phyloP scores from a whole-genome alignment of 2,329 filamentous ascomycete genomes.

The Microdochium nivale region DNA sequence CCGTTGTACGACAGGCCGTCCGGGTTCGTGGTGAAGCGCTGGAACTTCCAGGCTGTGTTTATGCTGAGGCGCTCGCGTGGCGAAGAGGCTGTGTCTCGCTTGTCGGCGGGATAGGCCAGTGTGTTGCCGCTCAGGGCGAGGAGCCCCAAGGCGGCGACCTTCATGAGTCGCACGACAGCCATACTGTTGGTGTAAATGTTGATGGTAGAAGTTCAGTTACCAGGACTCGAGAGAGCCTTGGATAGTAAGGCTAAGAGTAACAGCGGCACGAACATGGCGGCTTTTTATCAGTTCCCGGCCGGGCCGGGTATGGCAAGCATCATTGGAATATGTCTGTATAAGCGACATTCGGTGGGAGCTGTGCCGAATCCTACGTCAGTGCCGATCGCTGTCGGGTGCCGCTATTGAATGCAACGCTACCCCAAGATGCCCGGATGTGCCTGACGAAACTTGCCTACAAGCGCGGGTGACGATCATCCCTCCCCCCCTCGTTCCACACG shows the following conservation, averaged over 20 bases:
- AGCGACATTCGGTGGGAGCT: background rate
- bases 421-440: too few relatives aligned
- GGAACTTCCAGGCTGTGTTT: slow-evolving; percentile 24
- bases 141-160: background rate
- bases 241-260: too few relatives aligned
- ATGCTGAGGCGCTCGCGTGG: slow-evolving; percentile 22
- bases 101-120: background rate
- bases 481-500: too few relatives aligned
- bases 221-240: background rate
- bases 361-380: background rate
- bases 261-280: too few relatives aligned
- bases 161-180: background rate
- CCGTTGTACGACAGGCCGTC: slow-evolving; percentile 22
- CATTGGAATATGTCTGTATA: background rate
- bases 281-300: too few relatives aligned
- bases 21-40: slow-evolving; percentile 22
- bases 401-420: background rate
- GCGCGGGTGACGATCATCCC: too few relatives aligned
- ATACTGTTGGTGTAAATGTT: background rate
- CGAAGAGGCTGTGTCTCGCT: background rate
- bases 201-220: background rate
- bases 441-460: too few relatives aligned
- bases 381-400: background rate
- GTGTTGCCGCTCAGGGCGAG: background rate
- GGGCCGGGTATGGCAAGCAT: too few relatives aligned